Evolutionary conservation across 768 basidiomycete genomes (phyloP), one percentile per base, ranked within the genome.

Genomic region (Suillus luteus): DNA sequence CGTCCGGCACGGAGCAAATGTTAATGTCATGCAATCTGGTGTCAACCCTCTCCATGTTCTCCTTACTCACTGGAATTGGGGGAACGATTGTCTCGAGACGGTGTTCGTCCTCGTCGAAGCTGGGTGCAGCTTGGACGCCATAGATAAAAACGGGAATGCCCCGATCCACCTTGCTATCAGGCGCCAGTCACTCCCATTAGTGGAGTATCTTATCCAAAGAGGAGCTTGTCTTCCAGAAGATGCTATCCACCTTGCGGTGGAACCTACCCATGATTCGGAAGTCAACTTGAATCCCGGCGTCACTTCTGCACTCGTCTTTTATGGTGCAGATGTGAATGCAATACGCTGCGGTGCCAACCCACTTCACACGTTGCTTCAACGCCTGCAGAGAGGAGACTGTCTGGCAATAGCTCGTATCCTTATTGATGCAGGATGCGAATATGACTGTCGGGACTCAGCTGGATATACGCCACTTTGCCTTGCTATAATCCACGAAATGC

Each of bases 181-280:
- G 3, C 24, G 19, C 11, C 48, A 51, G 17, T 62, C 33, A 1
- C 24, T 31, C 22, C n/a, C 35, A 19, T n/a, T 62, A 22, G 35
- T 62, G 12, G 48, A 40, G n/a, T 62, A 62, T 57, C 24, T 62
- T 9, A 49, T 62, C 61, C 0, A 31, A 37, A 52, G 33, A 60
- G 62, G 55, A 5, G 62, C 62, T 10, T 9, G 37, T 12, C 4
- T 59, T 9, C 57, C 57, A 5, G 27, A 0, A 22, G 59, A 60
- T 22, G n/a, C 48, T 19, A n/a, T 60, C 12, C 43, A 60, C 11
- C 3, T 1, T 49, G 59, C 59, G 2, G 27, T 60, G 19, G 19
- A 60, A 1, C 33, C 43, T 33, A 14, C 44, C 1, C 14, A 51
- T 1, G 0, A 51, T 27, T 27, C 15, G 10, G 51, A 1, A 1